Base-by-base conservation (phyloP, 345 rosid genomes). In the Litchi chinensis region DNA sequence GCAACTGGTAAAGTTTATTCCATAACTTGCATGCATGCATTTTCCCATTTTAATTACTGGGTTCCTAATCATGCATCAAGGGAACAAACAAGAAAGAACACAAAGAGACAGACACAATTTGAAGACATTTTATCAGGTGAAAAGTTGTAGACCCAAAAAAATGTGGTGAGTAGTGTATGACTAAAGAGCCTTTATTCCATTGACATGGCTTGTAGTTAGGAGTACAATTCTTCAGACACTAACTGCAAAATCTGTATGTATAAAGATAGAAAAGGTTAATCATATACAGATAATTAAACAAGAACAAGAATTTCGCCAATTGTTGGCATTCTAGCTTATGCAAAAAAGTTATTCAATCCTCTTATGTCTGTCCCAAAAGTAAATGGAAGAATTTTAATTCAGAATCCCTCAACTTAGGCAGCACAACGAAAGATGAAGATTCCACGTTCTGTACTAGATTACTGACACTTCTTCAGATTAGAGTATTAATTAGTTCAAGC, bases 361-460 rank as follows among this genome's bases (percentile, higher is more conserved):
- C 24, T 40, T 18, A 19, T 57, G 65, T n/a, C 18, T 32, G 37
- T 32, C 22, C 21, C 7, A 48, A 24, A 11, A 70, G 54, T 11
- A 50, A 50, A 15, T 8, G 66, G 32, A 50, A 3, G 28, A 12
- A 39, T 11, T 11, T 2, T 16, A 69, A 69, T 24, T 2, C 26
- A 57, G 21, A 72, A 73, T 32, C n/a, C 50, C 32, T 39, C 66
- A 18, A 57, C n/a, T 0, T 59, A 21, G 65, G 21, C 65, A 73
- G 76, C 12, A 18, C 21, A 57, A 11, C 46, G 28, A 73, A 57
- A 73, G 54, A 73, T 12, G 52, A 70, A 46, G 4, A 59, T 73
- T 59, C 46, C 54, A 40, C 15, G 21, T 40, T 21, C 54, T 73
- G 21, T 22, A 28, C 1, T 6, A 41, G 50, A 13, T 18, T 59